Percentiles rank a stretch among this genome's conserved stretches.
These are phyloP conservation scores for Angomonas desouzai DNA, from an alignment of 208 protist genomes.

Conservation along the genomic window DNA sequence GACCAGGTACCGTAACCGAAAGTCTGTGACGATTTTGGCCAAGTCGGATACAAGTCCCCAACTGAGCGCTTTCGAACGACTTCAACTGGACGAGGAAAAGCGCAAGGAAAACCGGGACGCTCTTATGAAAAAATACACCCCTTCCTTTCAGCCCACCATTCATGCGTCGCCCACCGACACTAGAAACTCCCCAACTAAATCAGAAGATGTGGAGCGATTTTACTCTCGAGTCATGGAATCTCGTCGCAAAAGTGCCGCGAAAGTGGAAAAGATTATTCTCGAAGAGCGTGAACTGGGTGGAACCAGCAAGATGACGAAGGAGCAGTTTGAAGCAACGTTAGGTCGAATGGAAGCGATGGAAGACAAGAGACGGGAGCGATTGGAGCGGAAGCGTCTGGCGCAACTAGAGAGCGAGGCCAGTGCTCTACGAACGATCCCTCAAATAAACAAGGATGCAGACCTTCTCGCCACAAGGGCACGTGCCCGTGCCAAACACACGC, in stretches of 20 bases:
- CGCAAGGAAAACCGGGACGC: constrained; percentile 19
- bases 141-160: constrained; percentile 21
- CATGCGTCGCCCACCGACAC: constrained; percentile 1
- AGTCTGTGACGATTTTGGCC: neutral
- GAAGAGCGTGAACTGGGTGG: neutral
- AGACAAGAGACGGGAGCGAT: neutral
- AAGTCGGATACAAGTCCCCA: neutral
- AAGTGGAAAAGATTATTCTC: constrained; percentile 5
- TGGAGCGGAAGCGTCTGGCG: neutral
- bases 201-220: constrained; percentile 7
- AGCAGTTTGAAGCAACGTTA: neutral
- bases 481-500: neutral
- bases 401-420: neutral
- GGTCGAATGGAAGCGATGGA: neutral
- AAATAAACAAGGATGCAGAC: constrained; percentile 8
- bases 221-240: constrained; percentile 9
- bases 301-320: neutral
- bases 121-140: constrained; percentile 17
- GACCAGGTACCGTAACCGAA: neutral
- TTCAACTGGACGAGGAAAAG: constrained; percentile 7
- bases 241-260: constrained; percentile 7
- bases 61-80: constrained; percentile 17
- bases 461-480: neutral
- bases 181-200: too few relatives aligned
- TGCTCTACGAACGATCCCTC: neutral